Evolutionary conservation across 2,329 filamentous ascomycete species (phyloP).

Genomic region (Cercospora beticola): DNA sequence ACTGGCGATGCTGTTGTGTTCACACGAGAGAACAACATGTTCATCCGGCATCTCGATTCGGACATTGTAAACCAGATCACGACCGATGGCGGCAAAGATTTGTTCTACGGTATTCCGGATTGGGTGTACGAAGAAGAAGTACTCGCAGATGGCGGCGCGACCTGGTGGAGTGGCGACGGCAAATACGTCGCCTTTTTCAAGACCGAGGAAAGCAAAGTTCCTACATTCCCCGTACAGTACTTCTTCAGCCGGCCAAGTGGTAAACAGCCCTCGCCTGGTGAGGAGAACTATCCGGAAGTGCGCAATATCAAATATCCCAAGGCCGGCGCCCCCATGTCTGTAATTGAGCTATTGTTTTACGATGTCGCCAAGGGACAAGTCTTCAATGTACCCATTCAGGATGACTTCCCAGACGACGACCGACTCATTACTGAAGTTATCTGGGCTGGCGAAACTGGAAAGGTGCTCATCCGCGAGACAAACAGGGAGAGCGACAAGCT

Average conservation of each 20-base stretch:
- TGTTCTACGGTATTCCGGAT: conserved; percentile 95
- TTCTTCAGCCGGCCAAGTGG: conserved; percentile 86
- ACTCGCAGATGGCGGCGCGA: conserved; percentile 74
- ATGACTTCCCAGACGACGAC: conserved; percentile 76
- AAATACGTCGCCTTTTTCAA: conserved; percentile 87
- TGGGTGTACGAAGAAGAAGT: conserved; percentile 96
- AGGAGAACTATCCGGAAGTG: conserved; percentile 88
- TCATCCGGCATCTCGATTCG: conserved; percentile 66
- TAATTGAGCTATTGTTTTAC: conserved; percentile 85
- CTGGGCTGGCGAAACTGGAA: conserved; percentile 73
- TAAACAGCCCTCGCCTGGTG: conserved; percentile 62
- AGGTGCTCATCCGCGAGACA: conserved; percentile 85
- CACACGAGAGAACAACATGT: conserved; percentile 87
- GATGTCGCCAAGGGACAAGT: conserved; percentile 74
- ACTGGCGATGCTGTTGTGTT: conserved; percentile 85
- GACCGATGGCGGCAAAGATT: conserved; percentile 77
- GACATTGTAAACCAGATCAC: conserved; percentile 71
- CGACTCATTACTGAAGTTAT: conserved; percentile 89
- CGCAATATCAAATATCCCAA: conserved; percentile 96
- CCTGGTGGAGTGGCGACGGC: conserved; percentile 93
- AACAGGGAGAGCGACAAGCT: conserved; percentile 93
- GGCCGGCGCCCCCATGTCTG: conserved; percentile 87
- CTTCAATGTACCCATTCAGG: conserved; percentile 75
- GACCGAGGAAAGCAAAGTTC: conserved; percentile 89
- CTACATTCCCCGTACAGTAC: conserved; percentile 90